Evolutionary conservation across 2,329 filamentous ascomycete genomes (phyloP).

Genomic region (Periglandula ipomoeae): DNA sequence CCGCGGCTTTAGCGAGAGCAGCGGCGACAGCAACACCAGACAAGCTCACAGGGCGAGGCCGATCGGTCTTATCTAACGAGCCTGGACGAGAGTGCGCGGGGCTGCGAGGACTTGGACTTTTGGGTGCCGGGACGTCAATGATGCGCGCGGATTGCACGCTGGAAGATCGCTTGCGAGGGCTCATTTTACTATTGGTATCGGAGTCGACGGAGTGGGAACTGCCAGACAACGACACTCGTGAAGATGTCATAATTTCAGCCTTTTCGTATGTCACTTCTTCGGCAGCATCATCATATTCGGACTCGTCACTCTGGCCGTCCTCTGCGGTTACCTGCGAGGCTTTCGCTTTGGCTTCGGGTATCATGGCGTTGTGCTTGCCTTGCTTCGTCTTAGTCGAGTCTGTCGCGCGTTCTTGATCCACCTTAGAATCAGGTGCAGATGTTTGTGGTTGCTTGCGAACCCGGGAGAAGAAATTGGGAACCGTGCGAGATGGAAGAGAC

Average conservation of each 20-base stretch:
- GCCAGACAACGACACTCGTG: constrained; percentile 45
- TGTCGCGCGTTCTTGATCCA: not conserved
- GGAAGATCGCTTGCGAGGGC: constrained; percentile 29
- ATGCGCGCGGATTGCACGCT: constrained; percentile 49
- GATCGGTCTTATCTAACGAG: constrained; percentile 36
- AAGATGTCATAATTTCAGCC: constrained; percentile 47
- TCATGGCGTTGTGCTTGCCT: not conserved
- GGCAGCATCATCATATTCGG: constrained; percentile 32
- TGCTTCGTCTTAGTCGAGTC: not conserved
- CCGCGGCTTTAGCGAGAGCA: constrained; percentile 21
- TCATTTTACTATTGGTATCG: constrained; percentile 34
- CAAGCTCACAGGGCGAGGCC: constrained; percentile 30
- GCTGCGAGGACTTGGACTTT: constrained; percentile 43
- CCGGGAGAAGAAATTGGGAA: constrained; percentile 8
- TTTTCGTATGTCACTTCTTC: constrained; percentile 43
- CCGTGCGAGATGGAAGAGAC: constrained; percentile 36
- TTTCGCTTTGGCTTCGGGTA: constrained; percentile 4
- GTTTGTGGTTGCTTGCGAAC: not conserved
- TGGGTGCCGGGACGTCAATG: constrained; percentile 45
- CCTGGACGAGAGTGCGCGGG: constrained; percentile 39
- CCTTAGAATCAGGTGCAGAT: not conserved
- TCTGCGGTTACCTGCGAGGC: not conserved
- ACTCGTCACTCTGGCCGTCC: constrained; percentile 1
- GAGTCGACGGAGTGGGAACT: constrained; percentile 40
- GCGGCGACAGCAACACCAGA: constrained; percentile 32